phyloP scores from a whole-genome alignment of 2,329 filamentous ascomycete species.

The Colletotrichum shisoi region DNA sequence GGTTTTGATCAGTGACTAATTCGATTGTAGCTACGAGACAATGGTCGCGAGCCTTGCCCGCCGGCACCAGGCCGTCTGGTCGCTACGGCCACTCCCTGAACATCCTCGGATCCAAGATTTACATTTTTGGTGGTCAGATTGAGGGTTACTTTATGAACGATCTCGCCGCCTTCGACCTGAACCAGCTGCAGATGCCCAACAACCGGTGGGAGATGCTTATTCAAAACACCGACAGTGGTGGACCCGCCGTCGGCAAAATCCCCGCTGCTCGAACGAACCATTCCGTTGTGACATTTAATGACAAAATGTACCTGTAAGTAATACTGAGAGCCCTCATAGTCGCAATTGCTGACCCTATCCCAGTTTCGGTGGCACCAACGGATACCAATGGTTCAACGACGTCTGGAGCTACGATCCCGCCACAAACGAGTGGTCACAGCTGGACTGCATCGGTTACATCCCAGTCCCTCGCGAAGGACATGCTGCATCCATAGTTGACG shows the following conservation, averaged over 20 bases:
- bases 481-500: slow-evolving; percentile 89
- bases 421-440: slow-evolving; percentile 81
- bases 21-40: slow-evolving; percentile 80
- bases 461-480: slow-evolving; percentile 93
- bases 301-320: slow-evolving; percentile 89
- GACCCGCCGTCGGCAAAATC: slow-evolving; percentile 65
- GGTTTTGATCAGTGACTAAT: slow-evolving; percentile 12
- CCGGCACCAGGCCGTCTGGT: slow-evolving; percentile 83
- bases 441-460: slow-evolving; percentile 98
- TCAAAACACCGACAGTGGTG: slow-evolving; percentile 71
- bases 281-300: slow-evolving; percentile 87
- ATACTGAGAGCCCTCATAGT: not conserved
- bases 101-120: slow-evolving; percentile 95
- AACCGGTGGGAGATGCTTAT: slow-evolving; percentile 97
- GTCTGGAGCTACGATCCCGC: slow-evolving; percentile 95
- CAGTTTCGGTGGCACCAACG: slow-evolving; percentile 97
- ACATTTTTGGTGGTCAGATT: slow-evolving; percentile 96
- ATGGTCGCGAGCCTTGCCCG: slow-evolving; percentile 93
- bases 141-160: slow-evolving; percentile 99
- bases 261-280: slow-evolving; percentile 95
- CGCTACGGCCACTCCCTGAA: slow-evolving; percentile 97
- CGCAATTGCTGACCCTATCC: slow-evolving; percentile 32
- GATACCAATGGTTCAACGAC: slow-evolving; percentile 97
- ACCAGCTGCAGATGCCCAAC: slow-evolving; percentile 86
- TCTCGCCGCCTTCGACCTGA: slow-evolving; percentile 91